Evolutionary conservation across 495 filamentous ascomycete genomes (phyloP).

Genomic region (Hypoxylon fuscum): DNA sequence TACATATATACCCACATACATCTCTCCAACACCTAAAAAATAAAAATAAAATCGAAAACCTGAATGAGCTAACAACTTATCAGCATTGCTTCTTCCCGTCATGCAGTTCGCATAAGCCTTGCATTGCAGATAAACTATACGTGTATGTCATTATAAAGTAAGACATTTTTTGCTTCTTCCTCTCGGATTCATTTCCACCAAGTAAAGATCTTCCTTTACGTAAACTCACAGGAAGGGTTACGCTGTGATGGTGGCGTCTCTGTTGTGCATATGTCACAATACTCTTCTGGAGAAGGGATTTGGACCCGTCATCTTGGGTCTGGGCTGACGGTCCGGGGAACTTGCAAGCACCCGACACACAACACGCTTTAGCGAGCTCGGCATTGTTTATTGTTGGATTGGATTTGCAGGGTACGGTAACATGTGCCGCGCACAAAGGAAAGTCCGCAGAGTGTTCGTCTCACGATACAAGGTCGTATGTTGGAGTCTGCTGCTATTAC

Average conservation of each 20-base stretch:
- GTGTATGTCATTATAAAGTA: background rate
- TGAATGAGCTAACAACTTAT: too few relatives aligned
- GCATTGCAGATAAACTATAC: background rate
- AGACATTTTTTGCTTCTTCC: background rate
- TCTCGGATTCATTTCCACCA: constrained; percentile 23
- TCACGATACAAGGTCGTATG: background rate
- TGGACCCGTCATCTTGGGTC: constrained; percentile 37
- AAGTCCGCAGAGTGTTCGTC: constrained; percentile 30
- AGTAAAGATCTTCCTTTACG: background rate
- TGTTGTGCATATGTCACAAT: constrained; percentile 21
- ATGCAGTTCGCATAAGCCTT: constrained; percentile 1
- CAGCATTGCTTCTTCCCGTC: background rate
- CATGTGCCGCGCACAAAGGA: constrained; percentile 11
- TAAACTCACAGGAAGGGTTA: constrained; percentile 9
- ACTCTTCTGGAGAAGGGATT: constrained; percentile 15
- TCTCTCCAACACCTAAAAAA: too few relatives aligned
- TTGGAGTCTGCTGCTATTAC: too few relatives aligned
- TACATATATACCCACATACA: too few relatives aligned
- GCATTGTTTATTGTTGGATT: constrained; percentile 1
- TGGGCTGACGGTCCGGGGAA: constrained; percentile 37
- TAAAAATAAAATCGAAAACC: too few relatives aligned
- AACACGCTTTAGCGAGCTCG: constrained; percentile 29
- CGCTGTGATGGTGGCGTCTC: constrained; percentile 19
- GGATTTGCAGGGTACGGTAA: too few relatives aligned
- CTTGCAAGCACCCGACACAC: constrained; percentile 15